Evolutionary conservation across 495 filamentous ascomycete genomes (phyloP).

Genomic region (Xylaria telfairii): DNA sequence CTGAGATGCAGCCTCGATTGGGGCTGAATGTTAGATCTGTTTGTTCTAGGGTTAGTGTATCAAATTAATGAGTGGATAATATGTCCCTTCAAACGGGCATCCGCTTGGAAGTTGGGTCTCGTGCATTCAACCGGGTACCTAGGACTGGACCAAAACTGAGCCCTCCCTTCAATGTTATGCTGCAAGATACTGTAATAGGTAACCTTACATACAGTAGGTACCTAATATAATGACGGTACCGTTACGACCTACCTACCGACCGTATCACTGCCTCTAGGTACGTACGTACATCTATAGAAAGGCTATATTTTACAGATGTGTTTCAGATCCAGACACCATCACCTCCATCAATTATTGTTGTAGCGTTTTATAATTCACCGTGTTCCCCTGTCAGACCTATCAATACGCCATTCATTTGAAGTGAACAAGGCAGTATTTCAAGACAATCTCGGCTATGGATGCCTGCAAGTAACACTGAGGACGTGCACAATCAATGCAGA

Average conservation of each 20-base stretch:
- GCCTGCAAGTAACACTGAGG: not conserved
- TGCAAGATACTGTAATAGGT: no score
- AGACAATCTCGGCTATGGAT: constrained; percentile 1
- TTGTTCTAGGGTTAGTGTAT: not conserved
- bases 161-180: no score
- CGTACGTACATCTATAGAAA: not conserved
- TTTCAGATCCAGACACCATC: not conserved
- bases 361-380: not conserved
- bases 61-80: not conserved
- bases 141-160: no score
- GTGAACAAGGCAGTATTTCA: not conserved
- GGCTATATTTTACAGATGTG: not conserved
- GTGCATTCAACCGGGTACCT: not conserved
- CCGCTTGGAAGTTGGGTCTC: not conserved
- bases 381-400: constrained; percentile 15
- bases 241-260: not conserved
- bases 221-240: no score
- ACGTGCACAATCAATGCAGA: not conserved
- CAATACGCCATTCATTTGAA: not conserved
- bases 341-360: not conserved
- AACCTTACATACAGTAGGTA: no score
- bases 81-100: not conserved
- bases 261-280: not conserved
- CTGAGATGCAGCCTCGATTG: constrained; percentile 22
- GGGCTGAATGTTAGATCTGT: constrained; percentile 9